These are phyloP conservation scores for Schizonepeta tenuifolia DNA, from an alignment of 257 asterid species.

Conservation along the genomic window DNA sequence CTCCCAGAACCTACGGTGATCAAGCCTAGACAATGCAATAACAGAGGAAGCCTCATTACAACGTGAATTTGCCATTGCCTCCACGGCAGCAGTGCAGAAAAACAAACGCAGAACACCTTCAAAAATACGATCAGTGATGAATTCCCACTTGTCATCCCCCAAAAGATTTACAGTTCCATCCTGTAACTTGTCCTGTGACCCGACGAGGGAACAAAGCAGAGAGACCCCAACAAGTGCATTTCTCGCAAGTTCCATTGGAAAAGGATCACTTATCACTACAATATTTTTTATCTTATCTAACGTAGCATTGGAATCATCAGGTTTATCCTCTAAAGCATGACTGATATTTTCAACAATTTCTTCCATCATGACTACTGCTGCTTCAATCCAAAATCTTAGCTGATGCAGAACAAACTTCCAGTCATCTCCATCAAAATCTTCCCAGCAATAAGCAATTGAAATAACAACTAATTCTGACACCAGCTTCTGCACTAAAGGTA, in stretches of 20 bases:
- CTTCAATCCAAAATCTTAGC: conserved; percentile 89
- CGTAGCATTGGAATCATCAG: conserved; percentile 47
- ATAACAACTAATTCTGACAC: conserved; percentile 71
- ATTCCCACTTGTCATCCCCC: conserved; percentile 74
- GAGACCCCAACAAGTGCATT: conserved; percentile 86
- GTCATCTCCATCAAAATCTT: conserved; percentile 82
- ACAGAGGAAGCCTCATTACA: conserved; percentile 62
- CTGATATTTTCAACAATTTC: conserved; percentile 82
- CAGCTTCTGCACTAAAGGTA: conserved; percentile 72
- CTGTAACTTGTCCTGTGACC: conserved; percentile 46
- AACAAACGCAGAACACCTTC: conserved; percentile 91
- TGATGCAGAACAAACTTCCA: conserved; percentile 84
- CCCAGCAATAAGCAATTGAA: conserved; percentile 92
- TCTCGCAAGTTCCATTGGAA: conserved; percentile 66
- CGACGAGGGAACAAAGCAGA: conserved; percentile 51
- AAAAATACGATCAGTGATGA: conserved; percentile 68
- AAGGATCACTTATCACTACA: conserved; percentile 51
- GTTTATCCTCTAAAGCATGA: conserved; percentile 43
- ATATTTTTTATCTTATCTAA: conserved; percentile 50
- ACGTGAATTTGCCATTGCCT: conserved; percentile 64
- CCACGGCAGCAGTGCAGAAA: conserved; percentile 80
- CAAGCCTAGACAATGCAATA: conserved; percentile 71
- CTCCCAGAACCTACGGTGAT: conserved; percentile 81
- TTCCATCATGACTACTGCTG: conserved; percentile 81
- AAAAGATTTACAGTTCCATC: conserved; percentile 47